Evolutionary conservation across 2,329 filamentous ascomycete genomes (phyloP).

Genomic region (Fusarium sp.): DNA sequence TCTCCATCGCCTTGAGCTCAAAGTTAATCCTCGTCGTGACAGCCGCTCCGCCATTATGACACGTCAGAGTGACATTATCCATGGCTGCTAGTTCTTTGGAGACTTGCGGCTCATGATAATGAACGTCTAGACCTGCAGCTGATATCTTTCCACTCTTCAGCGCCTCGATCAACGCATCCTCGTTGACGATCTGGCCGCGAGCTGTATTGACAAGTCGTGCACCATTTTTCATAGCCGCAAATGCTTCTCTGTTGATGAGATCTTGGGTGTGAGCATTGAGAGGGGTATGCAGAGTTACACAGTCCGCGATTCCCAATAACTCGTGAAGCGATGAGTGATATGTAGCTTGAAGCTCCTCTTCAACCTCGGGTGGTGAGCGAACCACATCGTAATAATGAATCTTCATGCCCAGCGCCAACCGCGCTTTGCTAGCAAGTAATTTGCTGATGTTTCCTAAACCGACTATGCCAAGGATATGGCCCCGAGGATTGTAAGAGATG

Average conservation of each 20-base stretch:
- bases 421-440: slow-evolving; percentile 61
- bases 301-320: slow-evolving; percentile 52
- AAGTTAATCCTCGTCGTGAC: slow-evolving; percentile 58
- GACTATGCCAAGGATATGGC: slow-evolving; percentile 64
- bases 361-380: slow-evolving; percentile 46
- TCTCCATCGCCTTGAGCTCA: slow-evolving; percentile 48
- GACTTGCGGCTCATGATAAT: slow-evolving; percentile 66
- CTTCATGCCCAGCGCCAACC: slow-evolving; percentile 64
- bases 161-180: slow-evolving; percentile 62
- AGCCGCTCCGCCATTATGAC: slow-evolving; percentile 56
- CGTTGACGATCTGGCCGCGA: slow-evolving; percentile 65
- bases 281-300: slow-evolving; percentile 53
- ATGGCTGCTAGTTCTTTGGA: slow-evolving; percentile 53
- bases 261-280: slow-evolving; percentile 36
- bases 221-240: slow-evolving; percentile 60
- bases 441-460: slow-evolving; percentile 63
- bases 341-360: slow-evolving; percentile 48
- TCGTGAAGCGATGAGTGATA: slow-evolving; percentile 49
- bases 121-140: slow-evolving; percentile 66
- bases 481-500: slow-evolving; percentile 63
- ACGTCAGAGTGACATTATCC: slow-evolving; percentile 57
- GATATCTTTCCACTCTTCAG: slow-evolving; percentile 61
- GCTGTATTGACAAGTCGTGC: slow-evolving; percentile 66
- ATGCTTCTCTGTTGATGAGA: slow-evolving; percentile 28
- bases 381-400: slow-evolving; percentile 65